Evolutionary conservation across 768 basidiomycete genomes (phyloP).

Genomic region (Suillus tomentosus): DNA sequence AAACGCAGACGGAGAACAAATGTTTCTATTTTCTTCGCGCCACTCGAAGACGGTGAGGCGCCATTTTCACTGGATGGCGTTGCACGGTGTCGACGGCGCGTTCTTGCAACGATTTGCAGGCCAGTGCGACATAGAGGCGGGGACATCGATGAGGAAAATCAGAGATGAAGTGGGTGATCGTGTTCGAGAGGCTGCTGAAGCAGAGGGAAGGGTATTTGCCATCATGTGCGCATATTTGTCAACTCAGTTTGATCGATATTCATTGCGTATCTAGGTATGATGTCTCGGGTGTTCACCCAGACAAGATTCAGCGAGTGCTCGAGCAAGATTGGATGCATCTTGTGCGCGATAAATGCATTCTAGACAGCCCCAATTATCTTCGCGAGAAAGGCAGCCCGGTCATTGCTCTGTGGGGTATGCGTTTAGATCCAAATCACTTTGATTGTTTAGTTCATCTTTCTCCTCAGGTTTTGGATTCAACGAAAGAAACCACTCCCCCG

Average conservation of each 20-base stretch:
- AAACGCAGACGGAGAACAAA: conserved; percentile 55
- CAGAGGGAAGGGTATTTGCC: conserved; percentile 78
- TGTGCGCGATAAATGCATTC: conserved; percentile 54
- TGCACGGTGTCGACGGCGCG: conserved; percentile 77
- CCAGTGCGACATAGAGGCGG: conserved; percentile 59
- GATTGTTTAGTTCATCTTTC: conserved; percentile 2
- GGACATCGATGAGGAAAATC: conserved; percentile 58
- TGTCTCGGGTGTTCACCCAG: conserved; percentile 72
- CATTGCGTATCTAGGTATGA: conserved; percentile 62
- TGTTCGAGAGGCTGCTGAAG: conserved; percentile 77
- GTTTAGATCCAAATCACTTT: neutral
- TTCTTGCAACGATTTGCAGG: conserved; percentile 80
- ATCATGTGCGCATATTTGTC: conserved; percentile 63
- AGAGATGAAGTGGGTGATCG: conserved; percentile 75
- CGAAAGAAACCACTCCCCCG: conserved; percentile 61
- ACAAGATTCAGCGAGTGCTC: conserved; percentile 65
- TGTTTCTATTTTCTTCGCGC: conserved; percentile 77
- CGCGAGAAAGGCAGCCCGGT: conserved; percentile 71
- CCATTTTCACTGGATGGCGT: conserved; percentile 71
- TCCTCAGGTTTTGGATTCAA: conserved; percentile 67
- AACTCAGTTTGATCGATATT: conserved; percentile 8
- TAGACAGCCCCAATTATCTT: conserved; percentile 76
- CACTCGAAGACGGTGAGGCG: conserved; percentile 72
- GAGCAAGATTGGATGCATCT: conserved; percentile 78
- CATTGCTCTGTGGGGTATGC: conserved; percentile 69